Evolutionary conservation across 148 eudicot genomes (phyloP), one percentile per base, ranked within the genome.

Genomic region (Persicaria tinctoria): DNA sequence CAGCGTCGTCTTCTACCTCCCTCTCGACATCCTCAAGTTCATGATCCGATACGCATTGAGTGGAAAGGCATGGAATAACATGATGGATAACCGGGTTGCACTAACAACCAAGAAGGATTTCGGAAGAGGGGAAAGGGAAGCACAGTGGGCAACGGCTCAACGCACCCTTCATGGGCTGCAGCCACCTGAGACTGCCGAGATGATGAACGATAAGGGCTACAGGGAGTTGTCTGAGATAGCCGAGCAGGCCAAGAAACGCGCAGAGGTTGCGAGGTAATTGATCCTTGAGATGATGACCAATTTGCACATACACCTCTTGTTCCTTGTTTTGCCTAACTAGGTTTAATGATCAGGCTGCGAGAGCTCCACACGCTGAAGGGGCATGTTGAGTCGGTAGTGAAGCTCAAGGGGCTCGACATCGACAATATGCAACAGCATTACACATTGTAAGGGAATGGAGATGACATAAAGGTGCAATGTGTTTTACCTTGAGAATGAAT

Each of bases 311-410:
- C 9, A n/a, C 11, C 0, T 10, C 16, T 63, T 32, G 32, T 63
- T 9, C 6, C 14, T 12, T 20, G 11, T 1, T 66, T 38, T 66
- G 18, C 18, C 45, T 38, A 38, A 66, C 7, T 66, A 2, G 14
- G 18, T 17, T 17, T 71, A 9, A 63, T 72, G 3, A 74, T 55
- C 87, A 87, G 93, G 88, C 76, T 89, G 75, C 85, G 93, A 74
- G 91, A 87, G 85, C 87, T 89, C 32, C 93, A 89, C 75, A 87
- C 93, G 13, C 84, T 89, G 9, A 89, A 89, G 78, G 93, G 93
- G 1, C 93, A 89, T 75, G 91, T 89, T 2, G 93, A 89, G 46
- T 86, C 91, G n/a, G 92, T 88, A 18, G 95, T 90, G 80, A 87
- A 84, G 92, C 92, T 86, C 57, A 88, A 90, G 84, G 92, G 92